Conservation (phyloP, 176 grass and related monocot species). For the Aegilops tauschii region DNA sequence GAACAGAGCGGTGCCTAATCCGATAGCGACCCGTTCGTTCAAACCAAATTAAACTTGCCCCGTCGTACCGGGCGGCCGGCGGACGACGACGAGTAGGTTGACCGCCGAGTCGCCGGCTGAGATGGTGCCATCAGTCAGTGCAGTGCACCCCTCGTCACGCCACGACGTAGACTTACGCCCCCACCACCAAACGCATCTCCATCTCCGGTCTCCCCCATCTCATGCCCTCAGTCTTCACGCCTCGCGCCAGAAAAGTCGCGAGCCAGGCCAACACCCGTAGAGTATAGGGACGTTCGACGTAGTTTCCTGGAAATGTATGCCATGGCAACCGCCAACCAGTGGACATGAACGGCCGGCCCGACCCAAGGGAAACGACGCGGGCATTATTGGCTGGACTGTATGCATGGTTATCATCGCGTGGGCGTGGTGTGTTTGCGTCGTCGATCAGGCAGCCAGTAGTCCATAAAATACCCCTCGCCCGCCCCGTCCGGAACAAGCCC, state of each 20-base stretch:
- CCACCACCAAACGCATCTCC: background rate
- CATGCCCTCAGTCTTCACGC: background rate
- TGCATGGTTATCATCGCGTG: background rate
- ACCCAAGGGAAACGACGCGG: too few relatives aligned
- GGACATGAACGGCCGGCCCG: too few relatives aligned
- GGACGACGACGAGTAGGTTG: background rate
- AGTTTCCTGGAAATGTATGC: background rate
- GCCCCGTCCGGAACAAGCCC: background rate
- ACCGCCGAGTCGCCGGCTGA: background rate
- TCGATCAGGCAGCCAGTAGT: background rate
- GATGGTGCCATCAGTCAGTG: background rate
- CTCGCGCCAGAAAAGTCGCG: background rate
- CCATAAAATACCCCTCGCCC: background rate
- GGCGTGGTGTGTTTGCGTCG: background rate
- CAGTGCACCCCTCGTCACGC: background rate
- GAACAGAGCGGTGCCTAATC: too few relatives aligned
- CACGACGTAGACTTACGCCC: background rate
- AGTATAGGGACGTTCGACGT: background rate
- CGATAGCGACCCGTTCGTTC: background rate
- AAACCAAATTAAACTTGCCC: background rate
- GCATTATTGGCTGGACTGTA: too few relatives aligned
- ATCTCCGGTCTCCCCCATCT: background rate
- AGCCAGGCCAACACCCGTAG: background rate
- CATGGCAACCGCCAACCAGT: too few relatives aligned
- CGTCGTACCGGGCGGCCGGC: background rate